Conservation (phyloP, 257 asterid genomes). For the Linderniella brevidens region DNA sequence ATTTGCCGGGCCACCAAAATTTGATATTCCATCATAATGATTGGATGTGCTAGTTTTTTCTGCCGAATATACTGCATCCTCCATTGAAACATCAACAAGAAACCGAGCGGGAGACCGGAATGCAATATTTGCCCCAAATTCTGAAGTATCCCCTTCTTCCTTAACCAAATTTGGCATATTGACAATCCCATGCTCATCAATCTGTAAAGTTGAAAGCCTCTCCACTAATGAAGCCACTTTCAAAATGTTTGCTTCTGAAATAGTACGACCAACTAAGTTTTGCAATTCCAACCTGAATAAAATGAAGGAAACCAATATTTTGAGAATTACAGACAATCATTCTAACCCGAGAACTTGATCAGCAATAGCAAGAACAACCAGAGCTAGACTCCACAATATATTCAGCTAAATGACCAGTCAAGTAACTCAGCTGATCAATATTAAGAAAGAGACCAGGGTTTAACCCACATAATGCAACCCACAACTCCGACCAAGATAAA, state of each 20-base stretch:
- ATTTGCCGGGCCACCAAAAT: slow-evolving; percentile 19
- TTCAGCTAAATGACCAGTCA: too few species aligned
- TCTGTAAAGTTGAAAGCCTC: slow-evolving; percentile 49
- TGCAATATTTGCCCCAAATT: slow-evolving; percentile 79
- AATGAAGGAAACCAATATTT: slow-evolving; percentile 1
- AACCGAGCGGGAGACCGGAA: slow-evolving; percentile 70
- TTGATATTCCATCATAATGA: slow-evolving; percentile 26
- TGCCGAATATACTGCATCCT: slow-evolving; percentile 25
- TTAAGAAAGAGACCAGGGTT: too few species aligned
- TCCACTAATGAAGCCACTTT: slow-evolving; percentile 50
- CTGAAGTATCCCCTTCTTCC: slow-evolving; percentile 31
- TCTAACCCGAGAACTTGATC: background rate
- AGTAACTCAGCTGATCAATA: too few species aligned
- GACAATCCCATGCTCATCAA: slow-evolving; percentile 19
- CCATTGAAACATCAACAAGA: slow-evolving; percentile 50
- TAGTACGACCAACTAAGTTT: slow-evolving; percentile 48
- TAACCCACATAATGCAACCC: background rate
- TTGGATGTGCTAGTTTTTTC: slow-evolving; percentile 29
- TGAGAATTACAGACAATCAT: background rate
- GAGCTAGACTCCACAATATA: too few species aligned
- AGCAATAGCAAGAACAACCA: background rate
- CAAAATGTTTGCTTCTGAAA: slow-evolving; percentile 31
- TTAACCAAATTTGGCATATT: slow-evolving; percentile 20
- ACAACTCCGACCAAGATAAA: too few species aligned
- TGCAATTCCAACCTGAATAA: slow-evolving; percentile 58